Conservation (phyloP, 148 eudicot species). For the Rhododendron mucronatum region DNA sequence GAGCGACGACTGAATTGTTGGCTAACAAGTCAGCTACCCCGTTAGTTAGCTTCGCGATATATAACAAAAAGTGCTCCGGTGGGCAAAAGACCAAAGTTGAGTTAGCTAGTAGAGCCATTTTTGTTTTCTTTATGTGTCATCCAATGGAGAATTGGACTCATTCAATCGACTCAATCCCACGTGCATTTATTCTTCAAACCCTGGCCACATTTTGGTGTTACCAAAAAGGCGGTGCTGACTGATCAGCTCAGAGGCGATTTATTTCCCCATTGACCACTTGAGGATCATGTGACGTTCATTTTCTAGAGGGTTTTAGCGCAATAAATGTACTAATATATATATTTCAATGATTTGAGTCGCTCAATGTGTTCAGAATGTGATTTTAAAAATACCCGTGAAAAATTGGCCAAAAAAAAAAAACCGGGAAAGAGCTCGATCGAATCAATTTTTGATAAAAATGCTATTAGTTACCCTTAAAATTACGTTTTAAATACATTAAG, state of each 20-base stretch:
- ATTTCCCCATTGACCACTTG: background rate
- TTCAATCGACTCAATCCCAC: slow-evolving; percentile 8
- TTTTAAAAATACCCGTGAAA: too few relatives aligned
- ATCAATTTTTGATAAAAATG: too few relatives aligned
- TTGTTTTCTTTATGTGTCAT: background rate
- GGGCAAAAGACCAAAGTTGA: slow-evolving; percentile 7
- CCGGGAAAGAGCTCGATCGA: too few relatives aligned
- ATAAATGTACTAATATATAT: too few relatives aligned
- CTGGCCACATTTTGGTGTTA: background rate
- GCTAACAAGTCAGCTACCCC: too few relatives aligned
- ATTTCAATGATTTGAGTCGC: too few relatives aligned
- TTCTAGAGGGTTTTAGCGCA: background rate
- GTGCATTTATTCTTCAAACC: slow-evolving; percentile 10
- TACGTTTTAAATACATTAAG: too few relatives aligned
- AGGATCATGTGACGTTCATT: background rate
- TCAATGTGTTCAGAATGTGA: too few relatives aligned
- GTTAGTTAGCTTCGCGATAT: too few relatives aligned
- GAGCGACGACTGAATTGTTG: too few relatives aligned
- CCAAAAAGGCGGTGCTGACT: background rate
- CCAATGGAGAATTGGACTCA: slow-evolving; percentile 1
- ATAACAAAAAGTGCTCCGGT: background rate
- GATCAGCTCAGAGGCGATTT: background rate
- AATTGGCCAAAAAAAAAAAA: too few relatives aligned
- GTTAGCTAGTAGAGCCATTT: slow-evolving; percentile 2
- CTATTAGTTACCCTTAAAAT: too few relatives aligned